Conservation (phyloP, 768 basidiomycete genomes). For the Paxillus involutus region DNA sequence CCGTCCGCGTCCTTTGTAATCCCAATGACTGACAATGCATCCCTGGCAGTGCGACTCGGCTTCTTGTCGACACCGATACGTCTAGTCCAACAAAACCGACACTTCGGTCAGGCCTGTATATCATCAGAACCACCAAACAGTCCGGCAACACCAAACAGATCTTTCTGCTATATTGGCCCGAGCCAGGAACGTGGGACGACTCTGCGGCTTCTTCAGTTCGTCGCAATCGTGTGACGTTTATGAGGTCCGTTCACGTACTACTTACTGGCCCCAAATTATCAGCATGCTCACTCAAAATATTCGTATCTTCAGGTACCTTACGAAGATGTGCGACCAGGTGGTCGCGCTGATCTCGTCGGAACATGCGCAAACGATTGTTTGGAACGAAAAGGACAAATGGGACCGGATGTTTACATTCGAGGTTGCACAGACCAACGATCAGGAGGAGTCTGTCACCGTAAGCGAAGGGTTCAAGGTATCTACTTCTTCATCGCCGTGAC, state of each 20-base stretch:
- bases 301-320: conserved; percentile 47
- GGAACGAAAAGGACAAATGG: too few species aligned
- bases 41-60: conserved; percentile 4
- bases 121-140: conserved; percentile 23
- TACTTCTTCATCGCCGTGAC: neutral
- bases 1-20: too few species aligned
- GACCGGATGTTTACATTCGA: too few species aligned
- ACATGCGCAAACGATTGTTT: conserved; percentile 45
- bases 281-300: neutral
- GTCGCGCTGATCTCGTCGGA: conserved; percentile 49
- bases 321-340: conserved; percentile 57
- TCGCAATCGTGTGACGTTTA: conserved; percentile 59
- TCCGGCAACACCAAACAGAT: conserved; percentile 23
- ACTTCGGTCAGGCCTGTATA: conserved; percentile 50
- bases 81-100: conserved; percentile 13
- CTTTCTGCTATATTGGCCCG: conserved; percentile 62
- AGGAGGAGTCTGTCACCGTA: conserved; percentile 45
- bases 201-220: conserved; percentile 41
- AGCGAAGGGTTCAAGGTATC: conserved; percentile 48
- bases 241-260: conserved; percentile 42
- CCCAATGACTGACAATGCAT: neutral
- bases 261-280: neutral
- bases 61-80: neutral
- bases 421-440: too few species aligned
- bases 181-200: conserved; percentile 59